phyloP scores from a whole-genome alignment of 352 stramenopile genomes.

The Globisporangium nunn region DNA sequence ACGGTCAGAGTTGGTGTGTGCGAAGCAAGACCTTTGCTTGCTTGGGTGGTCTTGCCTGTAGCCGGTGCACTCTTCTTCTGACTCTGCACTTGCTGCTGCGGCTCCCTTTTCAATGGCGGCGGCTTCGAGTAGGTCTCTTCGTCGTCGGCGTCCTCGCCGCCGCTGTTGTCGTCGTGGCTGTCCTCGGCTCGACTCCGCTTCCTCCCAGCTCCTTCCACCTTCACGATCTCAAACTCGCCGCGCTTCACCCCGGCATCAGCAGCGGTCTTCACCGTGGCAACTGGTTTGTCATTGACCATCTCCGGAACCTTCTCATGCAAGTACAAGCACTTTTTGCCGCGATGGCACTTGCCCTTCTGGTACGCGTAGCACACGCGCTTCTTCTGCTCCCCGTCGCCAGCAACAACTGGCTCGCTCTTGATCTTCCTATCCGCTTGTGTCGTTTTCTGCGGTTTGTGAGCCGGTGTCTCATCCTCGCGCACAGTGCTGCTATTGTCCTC shows the following conservation, averaged over 20 bases:
- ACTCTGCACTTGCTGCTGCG: neutral
- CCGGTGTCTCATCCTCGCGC: neutral
- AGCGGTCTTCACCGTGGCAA: slow-evolving; percentile 7
- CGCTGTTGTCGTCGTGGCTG: slow-evolving; percentile 16
- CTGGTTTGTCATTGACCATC: slow-evolving; percentile 10
- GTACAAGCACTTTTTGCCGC: slow-evolving; percentile 62
- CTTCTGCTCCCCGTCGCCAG: slow-evolving; percentile 14
- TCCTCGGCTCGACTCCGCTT: slow-evolving; percentile 25
- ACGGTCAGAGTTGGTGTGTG: neutral
- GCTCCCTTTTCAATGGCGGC: neutral
- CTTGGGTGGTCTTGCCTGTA: neutral
- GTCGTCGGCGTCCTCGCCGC: slow-evolving; percentile 15
- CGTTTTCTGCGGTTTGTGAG: neutral
- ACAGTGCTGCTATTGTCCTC: neutral
- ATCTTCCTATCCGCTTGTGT: neutral
- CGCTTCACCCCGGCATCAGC: slow-evolving; percentile 7
- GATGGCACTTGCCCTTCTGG: slow-evolving; percentile 71
- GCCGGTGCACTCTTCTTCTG: slow-evolving; percentile 1
- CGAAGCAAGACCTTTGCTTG: neutral
- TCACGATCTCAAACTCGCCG: slow-evolving; percentile 32
- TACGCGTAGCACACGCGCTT: slow-evolving; percentile 65
- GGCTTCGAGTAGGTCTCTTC: slow-evolving; percentile 9
- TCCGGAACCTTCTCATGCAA: slow-evolving; percentile 44
- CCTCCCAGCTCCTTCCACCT: slow-evolving; percentile 17
- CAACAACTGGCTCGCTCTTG: slow-evolving; percentile 3